phyloP scores from a whole-genome alignment of 1,139 yeast species.

The Blastobotrys niveus region DNA sequence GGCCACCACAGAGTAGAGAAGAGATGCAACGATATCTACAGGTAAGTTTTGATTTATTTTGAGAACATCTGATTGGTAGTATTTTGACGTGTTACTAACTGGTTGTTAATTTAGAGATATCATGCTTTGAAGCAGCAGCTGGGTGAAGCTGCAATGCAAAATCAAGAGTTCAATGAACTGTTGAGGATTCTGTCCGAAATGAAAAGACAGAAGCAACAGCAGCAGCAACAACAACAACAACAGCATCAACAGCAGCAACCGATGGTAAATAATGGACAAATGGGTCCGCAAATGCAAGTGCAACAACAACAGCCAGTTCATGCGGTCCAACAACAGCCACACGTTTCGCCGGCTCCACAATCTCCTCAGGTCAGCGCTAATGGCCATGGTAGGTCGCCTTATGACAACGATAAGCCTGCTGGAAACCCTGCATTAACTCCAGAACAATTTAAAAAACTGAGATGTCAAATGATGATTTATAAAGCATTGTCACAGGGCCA shows the following conservation, averaged over 20 bases:
- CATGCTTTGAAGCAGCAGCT: conserved; percentile 30
- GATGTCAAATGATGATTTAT: conserved; percentile 66
- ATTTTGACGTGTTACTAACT: too few species aligned
- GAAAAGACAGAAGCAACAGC: conserved; percentile 39
- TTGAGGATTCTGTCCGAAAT: conserved; percentile 29
- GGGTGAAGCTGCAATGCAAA: conserved; percentile 36
- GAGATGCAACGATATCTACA: conserved; percentile 5
- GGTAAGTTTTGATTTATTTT: conserved; percentile 3
- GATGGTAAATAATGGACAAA: not conserved
- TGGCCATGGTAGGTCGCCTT: conserved; percentile 14
- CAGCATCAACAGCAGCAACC: conserved; percentile 11
- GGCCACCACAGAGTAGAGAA: conserved; percentile 3
- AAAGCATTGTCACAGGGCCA: conserved; percentile 67
- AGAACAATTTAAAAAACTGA: conserved; percentile 49
- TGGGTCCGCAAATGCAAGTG: not conserved
- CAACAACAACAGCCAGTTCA: conserved; percentile 8
- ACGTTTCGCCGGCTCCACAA: conserved; percentile 7
- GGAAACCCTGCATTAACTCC: conserved; percentile 29
- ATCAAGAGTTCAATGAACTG: conserved; percentile 34
- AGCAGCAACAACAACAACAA: conserved; percentile 3
- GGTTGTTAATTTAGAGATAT: conserved; percentile 36
- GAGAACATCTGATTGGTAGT: too few species aligned
- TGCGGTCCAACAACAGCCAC: not conserved
- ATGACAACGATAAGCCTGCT: conserved; percentile 14
- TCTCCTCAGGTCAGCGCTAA: conserved; percentile 11